Evolutionary conservation across 2,329 filamentous ascomycete species (phyloP).

Genomic region (Talaromyces sp.): DNA sequence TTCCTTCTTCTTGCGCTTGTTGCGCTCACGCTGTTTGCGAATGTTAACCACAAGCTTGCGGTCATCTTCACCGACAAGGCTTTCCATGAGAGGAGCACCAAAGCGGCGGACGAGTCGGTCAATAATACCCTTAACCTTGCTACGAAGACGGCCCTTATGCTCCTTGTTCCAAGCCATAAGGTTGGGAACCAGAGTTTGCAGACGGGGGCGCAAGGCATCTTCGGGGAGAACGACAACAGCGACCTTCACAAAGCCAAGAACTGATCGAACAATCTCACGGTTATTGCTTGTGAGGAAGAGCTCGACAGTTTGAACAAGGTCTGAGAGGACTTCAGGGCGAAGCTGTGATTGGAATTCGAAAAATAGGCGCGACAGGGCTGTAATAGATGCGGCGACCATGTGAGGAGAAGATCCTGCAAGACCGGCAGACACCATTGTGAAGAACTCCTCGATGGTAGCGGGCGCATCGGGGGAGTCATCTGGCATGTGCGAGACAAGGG

Average conservation of each 20-base stretch:
- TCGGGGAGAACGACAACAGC: slow-evolving; percentile 84
- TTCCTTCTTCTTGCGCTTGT: slow-evolving; percentile 83
- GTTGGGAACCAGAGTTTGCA: slow-evolving; percentile 79
- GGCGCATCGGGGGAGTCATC: slow-evolving; percentile 73
- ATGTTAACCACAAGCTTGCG: slow-evolving; percentile 92
- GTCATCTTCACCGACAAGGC: slow-evolving; percentile 80
- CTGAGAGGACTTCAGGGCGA: slow-evolving; percentile 69
- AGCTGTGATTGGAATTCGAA: slow-evolving; percentile 83
- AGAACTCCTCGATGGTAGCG: slow-evolving; percentile 89
- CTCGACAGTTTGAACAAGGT: slow-evolving; percentile 92
- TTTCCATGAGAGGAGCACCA: slow-evolving; percentile 78
- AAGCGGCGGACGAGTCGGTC: slow-evolving; percentile 93
- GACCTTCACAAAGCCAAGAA: slow-evolving; percentile 95
- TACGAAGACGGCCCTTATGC: slow-evolving; percentile 95
- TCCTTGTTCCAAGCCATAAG: slow-evolving; percentile 96
- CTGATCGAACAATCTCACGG: slow-evolving; percentile 91
- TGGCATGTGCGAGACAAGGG: slow-evolving; percentile 84
- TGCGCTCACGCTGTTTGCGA: slow-evolving; percentile 88
- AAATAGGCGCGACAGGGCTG: slow-evolving; percentile 86
- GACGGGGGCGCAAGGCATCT: slow-evolving; percentile 74
- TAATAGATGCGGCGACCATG: slow-evolving; percentile 98
- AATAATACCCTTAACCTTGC: slow-evolving; percentile 97
- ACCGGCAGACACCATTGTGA: slow-evolving; percentile 97
- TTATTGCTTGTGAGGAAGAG: slow-evolving; percentile 96
- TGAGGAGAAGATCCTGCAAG: slow-evolving; percentile 90